Base-by-base conservation (phyloP, 2,329 filamentous ascomycete genomes). In the Talaromyces sp. region DNA sequence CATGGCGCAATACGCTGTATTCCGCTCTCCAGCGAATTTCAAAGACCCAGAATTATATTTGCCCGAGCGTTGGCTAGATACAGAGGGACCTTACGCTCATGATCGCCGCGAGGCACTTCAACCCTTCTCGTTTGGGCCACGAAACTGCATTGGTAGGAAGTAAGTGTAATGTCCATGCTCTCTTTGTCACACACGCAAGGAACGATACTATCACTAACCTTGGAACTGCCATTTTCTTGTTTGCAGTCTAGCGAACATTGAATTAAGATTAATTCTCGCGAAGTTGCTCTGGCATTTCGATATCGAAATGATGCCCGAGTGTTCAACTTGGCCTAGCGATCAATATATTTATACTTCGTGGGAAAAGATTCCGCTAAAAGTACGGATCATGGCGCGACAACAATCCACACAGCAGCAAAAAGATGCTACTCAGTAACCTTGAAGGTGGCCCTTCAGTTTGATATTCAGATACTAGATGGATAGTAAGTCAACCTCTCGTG, bases 281-380 rank as follows among this genome's bases (percentile, higher is more conserved):
- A 72, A 74, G 3, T 55, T 82, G 9, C 52, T 82, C 0, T 82
- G 69, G 65, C 78, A 76, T 47, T 82, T 81, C 58, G 79, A 82
- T 49, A 46, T 80, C 48, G 63, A 65, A 29, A 62, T 79, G 24
- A 70, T 67, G 2, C 61, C 71, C 11, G 67, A 71, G 16, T 71
- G 70, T 30, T 30, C 57, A 6, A 49, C 65, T 14, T 80, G 77
- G 76, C 51, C 57, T 16, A n/a, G n/a, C n/a, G 61, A 66, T 6
- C 76, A 79, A 58, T 64, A 65, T 33, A 58, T 67, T 4, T 77
- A 64, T 40, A 62, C 65, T 2, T 36, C 75, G 6, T 78, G 75
- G 76, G 54, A 72, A 4, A 77, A 77, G n/a, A n/a, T n/a, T n/a
- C n/a, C n/a, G n/a, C n/a, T n/a, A n/a, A n/a, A n/a, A n/a, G n/a